Base-by-base conservation (phyloP, 768 basidiomycete species). In the Boletus barrowsii region DNA sequence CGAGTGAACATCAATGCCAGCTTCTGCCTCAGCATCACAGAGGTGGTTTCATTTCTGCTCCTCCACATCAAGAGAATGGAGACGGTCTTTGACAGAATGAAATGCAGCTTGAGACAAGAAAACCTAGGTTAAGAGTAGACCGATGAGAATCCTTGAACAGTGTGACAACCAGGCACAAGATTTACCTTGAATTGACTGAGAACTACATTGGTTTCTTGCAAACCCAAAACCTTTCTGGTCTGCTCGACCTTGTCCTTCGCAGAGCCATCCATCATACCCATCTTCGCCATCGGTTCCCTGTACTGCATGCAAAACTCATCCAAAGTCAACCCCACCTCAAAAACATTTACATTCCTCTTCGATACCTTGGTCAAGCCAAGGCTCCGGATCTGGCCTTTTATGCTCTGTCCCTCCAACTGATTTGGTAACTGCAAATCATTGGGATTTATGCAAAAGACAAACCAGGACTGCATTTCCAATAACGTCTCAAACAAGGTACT, bases 401-500 rank as follows among this genome's bases (percentile, higher is more conserved):
- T n/a, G n/a, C n/a, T n/a, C n/a, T n/a, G n/a, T n/a, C n/a, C n/a
- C n/a, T n/a, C n/a, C n/a, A n/a, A n/a, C n/a, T n/a, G n/a, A n/a
- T n/a, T n/a, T n/a, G n/a, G n/a, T n/a, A n/a, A n/a, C n/a, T n/a
- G n/a, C n/a, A n/a, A n/a, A n/a, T n/a, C n/a, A 66, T 98, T 99
- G 5, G 95, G 93, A 68, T 90, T 93, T 61, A 98, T 72, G 65
- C 93, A 97, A 72, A 96, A 92, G 17, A 97, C 80, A 62, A 86
- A 88, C 94, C 94, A 98, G 3, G 83, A 75, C 72, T 94, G 89
- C 15, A 92, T 89, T 62, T 97, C 95, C 49, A 88, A 86, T 24
- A 98, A 75, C 2, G 93, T 93, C 59, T 88, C 83, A 60, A 98
- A 90, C 15, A 97, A 78, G 0, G 86, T 88, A 24, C 22, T 4